phyloP scores from a whole-genome alignment of 2,329 filamentous ascomycete species.

The Macrophomina pseudophaseolina region DNA sequence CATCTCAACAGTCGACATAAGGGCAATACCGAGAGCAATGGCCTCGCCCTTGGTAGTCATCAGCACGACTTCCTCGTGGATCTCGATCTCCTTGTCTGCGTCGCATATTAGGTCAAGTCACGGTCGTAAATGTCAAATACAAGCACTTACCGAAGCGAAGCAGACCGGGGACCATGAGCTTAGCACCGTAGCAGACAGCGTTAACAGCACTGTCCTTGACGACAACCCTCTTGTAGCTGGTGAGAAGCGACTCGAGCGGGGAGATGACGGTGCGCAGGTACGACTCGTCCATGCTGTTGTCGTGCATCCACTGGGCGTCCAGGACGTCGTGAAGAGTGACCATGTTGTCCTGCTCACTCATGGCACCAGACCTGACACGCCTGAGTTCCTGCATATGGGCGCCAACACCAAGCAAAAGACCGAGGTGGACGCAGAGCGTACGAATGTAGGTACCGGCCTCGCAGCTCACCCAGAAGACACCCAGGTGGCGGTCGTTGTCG shows the following conservation, averaged over 20 bases:
- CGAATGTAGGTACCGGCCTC: slow-evolving; percentile 99
- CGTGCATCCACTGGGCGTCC: slow-evolving; percentile 93
- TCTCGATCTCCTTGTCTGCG: slow-evolving; percentile 83
- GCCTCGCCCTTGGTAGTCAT: slow-evolving; percentile 99
- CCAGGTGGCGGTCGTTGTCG: slow-evolving; percentile 96
- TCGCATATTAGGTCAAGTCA: slow-evolving; percentile 30
- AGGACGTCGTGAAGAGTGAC: slow-evolving; percentile 95
- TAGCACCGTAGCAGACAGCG: slow-evolving; percentile 97
- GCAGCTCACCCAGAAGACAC: slow-evolving; percentile 99
- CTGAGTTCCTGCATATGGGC: slow-evolving; percentile 98
- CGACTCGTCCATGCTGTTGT: slow-evolving; percentile 94
- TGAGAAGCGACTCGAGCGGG: slow-evolving; percentile 89
- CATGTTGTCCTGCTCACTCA: slow-evolving; percentile 87
- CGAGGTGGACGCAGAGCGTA: slow-evolving; percentile 94
- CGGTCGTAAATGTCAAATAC: not conserved
- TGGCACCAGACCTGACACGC: slow-evolving; percentile 90
- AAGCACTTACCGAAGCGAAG: slow-evolving; percentile 77
- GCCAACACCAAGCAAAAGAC: slow-evolving; percentile 77
- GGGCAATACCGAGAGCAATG: slow-evolving; percentile 92
- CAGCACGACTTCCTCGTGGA: slow-evolving; percentile 93
- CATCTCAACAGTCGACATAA: slow-evolving; percentile 98
- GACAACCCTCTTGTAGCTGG: slow-evolving; percentile 93
- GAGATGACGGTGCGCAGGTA: slow-evolving; percentile 90
- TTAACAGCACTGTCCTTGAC: slow-evolving; percentile 98
- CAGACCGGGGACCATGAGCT: slow-evolving; percentile 97